phyloP scores from a whole-genome alignment of 2,329 filamentous ascomycete genomes.

The Stemphylium vesicarium region DNA sequence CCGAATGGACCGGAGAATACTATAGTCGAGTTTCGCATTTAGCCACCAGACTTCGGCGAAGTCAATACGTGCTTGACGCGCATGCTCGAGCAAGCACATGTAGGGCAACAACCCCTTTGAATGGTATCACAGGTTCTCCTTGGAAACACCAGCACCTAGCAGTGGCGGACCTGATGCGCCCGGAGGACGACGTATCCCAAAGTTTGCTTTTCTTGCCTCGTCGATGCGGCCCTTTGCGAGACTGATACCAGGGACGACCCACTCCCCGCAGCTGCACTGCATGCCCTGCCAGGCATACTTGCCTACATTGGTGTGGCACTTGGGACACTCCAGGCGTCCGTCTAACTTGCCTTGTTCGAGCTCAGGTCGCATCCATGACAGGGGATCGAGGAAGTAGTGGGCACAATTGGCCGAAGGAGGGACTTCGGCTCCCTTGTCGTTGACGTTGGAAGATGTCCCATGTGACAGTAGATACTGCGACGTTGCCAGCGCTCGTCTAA shows the following conservation, averaged over 20 bases:
- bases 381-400: conserved; percentile 88
- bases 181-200: conserved; percentile 45
- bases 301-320: conserved; percentile 83
- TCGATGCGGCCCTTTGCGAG: conserved; percentile 84
- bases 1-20: too few relatives aligned
- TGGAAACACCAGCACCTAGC: conserved; percentile 8
- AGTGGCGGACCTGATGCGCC: conserved; percentile 22
- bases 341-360: conserved; percentile 84
- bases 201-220: conserved; percentile 57
- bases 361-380: conserved; percentile 91
- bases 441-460: conserved; percentile 42
- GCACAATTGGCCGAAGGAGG: conserved; percentile 62
- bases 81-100: too few relatives aligned
- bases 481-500: conserved; percentile 66
- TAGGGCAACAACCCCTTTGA: not conserved
- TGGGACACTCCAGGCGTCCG: conserved; percentile 84
- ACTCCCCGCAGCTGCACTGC: conserved; percentile 86
- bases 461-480: conserved; percentile 73
- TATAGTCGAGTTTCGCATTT: too few relatives aligned
- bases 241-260: conserved; percentile 90
- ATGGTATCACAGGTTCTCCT: conserved; percentile 16
- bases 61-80: too few relatives aligned
- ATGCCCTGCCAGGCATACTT: conserved; percentile 97
- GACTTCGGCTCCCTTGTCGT: conserved; percentile 19
- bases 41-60: too few relatives aligned